Base-by-base conservation (phyloP, 805 yeast genomes). In the Peterozyma toletana region DNA sequence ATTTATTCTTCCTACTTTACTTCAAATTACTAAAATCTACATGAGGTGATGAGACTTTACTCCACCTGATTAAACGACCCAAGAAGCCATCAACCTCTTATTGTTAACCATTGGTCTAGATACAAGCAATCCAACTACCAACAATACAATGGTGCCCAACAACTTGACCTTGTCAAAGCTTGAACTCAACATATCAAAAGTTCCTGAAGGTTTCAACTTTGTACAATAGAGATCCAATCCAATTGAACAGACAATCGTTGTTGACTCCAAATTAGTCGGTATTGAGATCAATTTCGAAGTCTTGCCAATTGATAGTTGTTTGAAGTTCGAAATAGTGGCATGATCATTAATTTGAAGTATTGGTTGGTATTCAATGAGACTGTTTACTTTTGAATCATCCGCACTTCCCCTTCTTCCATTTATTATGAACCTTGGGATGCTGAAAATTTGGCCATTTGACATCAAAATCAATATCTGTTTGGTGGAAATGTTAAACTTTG, bases 201-300 rank as follows among this genome's bases (percentile, higher is more conserved):
- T 86, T 37, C 77, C 76, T 0, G 96, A 86, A 0, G 98, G 96
- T 41, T 83, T 75, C 14, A 85, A 71, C 45, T 78, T 70, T 0
- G 95, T 82, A 55, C 90, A 86, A 64, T 86, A 90, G 6, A 84
- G 59, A 56, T 87, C 95, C n/a, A 70, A 61, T 15, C 83, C 86
- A 38, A 78, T 63, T 33, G 74, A 68, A 48, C 93, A 80, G 0
- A 86, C 75, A 15, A 86, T 70, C 2, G 83, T 70, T 0, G 97
- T 89, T 2, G 96, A 86, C 62, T 91, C 98, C 41, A 89, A 66
- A 35, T 76, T 71, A 0, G 97, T 85, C 2, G 85, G 70, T 3
- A 67, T 55, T 0, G 83, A 68, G 2, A 70, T 53, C 7, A 81
- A 50, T 2, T 56, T 50, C 3, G 53, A 50, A 60, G 33, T 2